phyloP scores from a whole-genome alignment of 2,329 filamentous ascomycete genomes.

The Cladosporium sphaerospermum region DNA sequence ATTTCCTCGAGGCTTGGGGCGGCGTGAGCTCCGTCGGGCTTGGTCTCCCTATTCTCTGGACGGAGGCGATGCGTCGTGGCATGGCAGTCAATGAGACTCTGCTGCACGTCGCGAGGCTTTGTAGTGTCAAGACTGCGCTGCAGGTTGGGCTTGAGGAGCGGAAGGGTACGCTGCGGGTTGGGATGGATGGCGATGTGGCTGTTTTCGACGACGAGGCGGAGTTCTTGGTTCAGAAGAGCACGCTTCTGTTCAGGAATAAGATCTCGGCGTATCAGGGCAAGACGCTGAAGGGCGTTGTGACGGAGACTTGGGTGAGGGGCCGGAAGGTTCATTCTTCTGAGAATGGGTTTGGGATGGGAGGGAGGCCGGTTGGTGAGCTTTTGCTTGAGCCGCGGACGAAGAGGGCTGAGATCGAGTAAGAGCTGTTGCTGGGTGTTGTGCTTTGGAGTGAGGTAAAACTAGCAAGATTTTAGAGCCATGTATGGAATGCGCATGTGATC shows the following conservation, averaged over 20 bases:
- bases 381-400: slow-evolving; percentile 3
- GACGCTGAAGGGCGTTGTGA: slow-evolving; percentile 68
- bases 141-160: slow-evolving; percentile 77
- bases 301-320: slow-evolving; percentile 80
- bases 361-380: neutral
- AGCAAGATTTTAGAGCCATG: too few species aligned
- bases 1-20: slow-evolving; percentile 96
- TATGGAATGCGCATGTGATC: too few species aligned
- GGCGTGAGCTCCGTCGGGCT: slow-evolving; percentile 92
- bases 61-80: slow-evolving; percentile 60
- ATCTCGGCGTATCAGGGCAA: slow-evolving; percentile 86
- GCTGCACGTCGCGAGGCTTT: slow-evolving; percentile 77
- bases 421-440: too few species aligned
- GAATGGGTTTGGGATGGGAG: slow-evolving; percentile 57
- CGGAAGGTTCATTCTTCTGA: slow-evolving; percentile 65
- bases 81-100: slow-evolving; percentile 50
- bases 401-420: neutral
- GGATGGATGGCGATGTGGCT: slow-evolving; percentile 84
- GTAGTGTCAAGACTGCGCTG: slow-evolving; percentile 75
- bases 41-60: slow-evolving; percentile 85
- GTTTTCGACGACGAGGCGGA: slow-evolving; percentile 80
- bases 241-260: slow-evolving; percentile 93
- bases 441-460: too few species aligned
- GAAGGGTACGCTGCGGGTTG: slow-evolving; percentile 75
- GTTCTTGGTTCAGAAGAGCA: slow-evolving; percentile 63